Evolutionary conservation across 2,329 filamentous ascomycete genomes (phyloP).

Genomic region (Colletotrichum liaoningense): DNA sequence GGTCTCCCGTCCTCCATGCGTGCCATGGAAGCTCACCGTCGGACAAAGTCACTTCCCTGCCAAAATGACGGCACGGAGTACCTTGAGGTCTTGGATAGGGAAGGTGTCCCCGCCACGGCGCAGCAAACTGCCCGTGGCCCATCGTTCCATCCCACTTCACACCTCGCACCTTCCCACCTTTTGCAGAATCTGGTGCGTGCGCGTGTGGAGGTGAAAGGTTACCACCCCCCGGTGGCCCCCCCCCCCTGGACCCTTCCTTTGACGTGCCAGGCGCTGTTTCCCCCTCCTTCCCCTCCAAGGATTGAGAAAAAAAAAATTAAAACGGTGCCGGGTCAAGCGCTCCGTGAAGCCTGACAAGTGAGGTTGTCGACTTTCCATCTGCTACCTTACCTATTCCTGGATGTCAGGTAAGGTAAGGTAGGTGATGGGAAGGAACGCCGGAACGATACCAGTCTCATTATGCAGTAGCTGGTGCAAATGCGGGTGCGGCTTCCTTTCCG

Average conservation of each 20-base stretch:
- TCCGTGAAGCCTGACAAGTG: slow-evolving; percentile 5
- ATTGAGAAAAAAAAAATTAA: slow-evolving; percentile 1
- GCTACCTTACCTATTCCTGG: background rate
- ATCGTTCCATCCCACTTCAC: slow-evolving; percentile 20
- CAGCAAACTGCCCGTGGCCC: slow-evolving; percentile 18
- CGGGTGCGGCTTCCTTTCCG: slow-evolving; percentile 31
- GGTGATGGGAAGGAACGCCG: background rate
- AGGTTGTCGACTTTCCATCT: background rate
- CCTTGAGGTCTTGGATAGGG: background rate
- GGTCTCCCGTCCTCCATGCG: background rate
- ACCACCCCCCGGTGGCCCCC: background rate
- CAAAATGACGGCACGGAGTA: slow-evolving; percentile 1
- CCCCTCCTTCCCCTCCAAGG: slow-evolving; percentile 24
- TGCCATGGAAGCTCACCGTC: slow-evolving; percentile 1
- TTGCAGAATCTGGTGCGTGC: slow-evolving; percentile 24
- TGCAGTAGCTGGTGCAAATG: slow-evolving; percentile 4
- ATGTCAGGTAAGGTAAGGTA: background rate
- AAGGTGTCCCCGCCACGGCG: slow-evolving; percentile 20
- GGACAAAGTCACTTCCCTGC: slow-evolving; percentile 18
- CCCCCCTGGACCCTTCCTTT: background rate
- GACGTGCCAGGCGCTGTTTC: slow-evolving; percentile 5
- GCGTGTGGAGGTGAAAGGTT: slow-evolving; percentile 21
- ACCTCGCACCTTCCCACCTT: slow-evolving; percentile 15
- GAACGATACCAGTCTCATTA: background rate
- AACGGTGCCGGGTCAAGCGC: slow-evolving; percentile 37